phyloP scores from a whole-genome alignment of 2,329 filamentous ascomycete species.

The Aspergillus bombycis region DNA sequence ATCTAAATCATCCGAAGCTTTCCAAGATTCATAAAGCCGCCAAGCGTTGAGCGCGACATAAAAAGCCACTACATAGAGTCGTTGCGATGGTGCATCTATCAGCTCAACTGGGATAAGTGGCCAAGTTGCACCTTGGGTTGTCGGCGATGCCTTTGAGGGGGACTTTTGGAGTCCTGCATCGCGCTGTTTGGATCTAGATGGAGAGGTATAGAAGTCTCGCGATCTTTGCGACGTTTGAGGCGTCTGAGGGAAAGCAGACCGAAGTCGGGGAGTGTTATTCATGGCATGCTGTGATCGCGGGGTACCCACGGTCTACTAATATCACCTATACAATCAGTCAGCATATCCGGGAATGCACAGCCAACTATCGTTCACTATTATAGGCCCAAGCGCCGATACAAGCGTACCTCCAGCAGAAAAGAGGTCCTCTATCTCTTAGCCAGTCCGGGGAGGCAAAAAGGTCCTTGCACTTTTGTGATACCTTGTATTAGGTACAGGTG shows the following conservation, averaged over 20 bases:
- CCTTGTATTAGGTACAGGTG: neutral
- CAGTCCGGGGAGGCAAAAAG: neutral
- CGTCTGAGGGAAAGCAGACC: constrained; percentile 79
- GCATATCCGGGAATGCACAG: neutral
- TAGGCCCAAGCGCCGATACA: neutral
- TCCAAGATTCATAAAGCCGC: constrained; percentile 84
- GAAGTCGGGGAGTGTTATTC: constrained; percentile 80
- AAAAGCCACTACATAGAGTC: constrained; percentile 81
- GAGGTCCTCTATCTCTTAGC: neutral
- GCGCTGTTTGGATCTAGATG: constrained; percentile 27
- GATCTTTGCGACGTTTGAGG: constrained; percentile 57
- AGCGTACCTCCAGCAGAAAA: neutral
- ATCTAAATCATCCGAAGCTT: constrained; percentile 77
- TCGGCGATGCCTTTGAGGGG: constrained; percentile 26
- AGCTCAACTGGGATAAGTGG: constrained; percentile 81
- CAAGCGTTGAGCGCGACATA: constrained; percentile 78
- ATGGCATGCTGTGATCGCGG: constrained; percentile 64
- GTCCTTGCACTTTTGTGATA: neutral
- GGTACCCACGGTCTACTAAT: constrained; percentile 14
- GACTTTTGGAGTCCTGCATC: constrained; percentile 29
- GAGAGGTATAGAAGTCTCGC: constrained; percentile 35
- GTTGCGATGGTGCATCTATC: constrained; percentile 87
- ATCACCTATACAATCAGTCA: constrained; percentile 10
- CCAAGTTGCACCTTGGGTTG: constrained; percentile 27
- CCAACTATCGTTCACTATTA: neutral